Conservation (phyloP, 176 grass and related monocot genomes). For the Raddia distichophylla region DNA sequence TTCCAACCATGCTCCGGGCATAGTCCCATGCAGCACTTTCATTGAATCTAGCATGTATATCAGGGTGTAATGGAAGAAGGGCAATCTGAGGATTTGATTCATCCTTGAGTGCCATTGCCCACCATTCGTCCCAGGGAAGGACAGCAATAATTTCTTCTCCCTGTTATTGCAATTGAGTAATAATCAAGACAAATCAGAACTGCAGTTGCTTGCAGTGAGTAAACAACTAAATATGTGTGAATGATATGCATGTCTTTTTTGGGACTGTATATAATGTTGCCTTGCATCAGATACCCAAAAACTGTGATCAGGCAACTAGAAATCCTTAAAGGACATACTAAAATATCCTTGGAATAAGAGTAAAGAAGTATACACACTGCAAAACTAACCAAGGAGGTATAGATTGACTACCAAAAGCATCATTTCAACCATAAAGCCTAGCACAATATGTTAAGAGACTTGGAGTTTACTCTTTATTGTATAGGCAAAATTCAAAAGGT, state of each 20-base stretch:
- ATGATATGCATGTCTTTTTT: not conserved
- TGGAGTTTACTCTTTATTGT: not conserved
- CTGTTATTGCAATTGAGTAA: conserved; percentile 44
- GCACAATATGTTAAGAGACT: conserved; percentile 5
- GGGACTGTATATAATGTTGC: not conserved
- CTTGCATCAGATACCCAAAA: conserved; percentile 1
- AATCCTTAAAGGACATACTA: not conserved
- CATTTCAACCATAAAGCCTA: not conserved
- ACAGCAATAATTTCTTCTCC: conserved; percentile 91
- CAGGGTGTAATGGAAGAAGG: conserved; percentile 79
- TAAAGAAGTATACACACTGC: not conserved
- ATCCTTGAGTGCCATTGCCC: conserved; percentile 85
- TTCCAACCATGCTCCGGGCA: conserved; percentile 83
- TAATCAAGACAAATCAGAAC: conserved; percentile 22
- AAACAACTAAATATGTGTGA: conserved; percentile 30
- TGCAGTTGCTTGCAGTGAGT: conserved; percentile 1
- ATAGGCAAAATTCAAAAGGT: not conserved
- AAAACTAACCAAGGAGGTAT: conserved; percentile 11
- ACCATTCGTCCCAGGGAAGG: conserved; percentile 98
- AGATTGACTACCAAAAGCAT: not conserved
- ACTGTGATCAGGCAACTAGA: not conserved
- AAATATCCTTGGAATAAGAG: conserved; percentile 1
- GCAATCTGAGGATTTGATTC: conserved; percentile 92
- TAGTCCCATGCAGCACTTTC: conserved; percentile 85
- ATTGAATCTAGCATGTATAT: conserved; percentile 76